phyloP scores from a whole-genome alignment of 1,284 basidiomycete genomes.

The Rhodotorula mucilaginosa region DNA sequence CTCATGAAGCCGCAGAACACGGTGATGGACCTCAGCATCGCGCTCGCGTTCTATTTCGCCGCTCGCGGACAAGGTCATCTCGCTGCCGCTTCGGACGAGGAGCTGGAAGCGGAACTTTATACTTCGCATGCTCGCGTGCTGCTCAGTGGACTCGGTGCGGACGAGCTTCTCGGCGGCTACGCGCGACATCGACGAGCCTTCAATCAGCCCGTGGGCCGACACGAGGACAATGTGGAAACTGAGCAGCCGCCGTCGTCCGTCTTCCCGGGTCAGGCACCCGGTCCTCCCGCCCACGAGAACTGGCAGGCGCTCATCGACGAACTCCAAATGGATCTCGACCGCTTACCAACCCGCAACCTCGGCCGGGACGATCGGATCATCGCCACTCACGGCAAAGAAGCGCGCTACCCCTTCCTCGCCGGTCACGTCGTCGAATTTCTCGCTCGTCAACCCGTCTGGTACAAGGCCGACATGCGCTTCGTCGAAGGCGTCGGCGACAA shows the following conservation, averaged over 20 bases:
- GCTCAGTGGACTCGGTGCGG: conserved; percentile 88
- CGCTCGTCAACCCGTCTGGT: conserved; percentile 68
- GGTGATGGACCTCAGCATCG: conserved; percentile 92
- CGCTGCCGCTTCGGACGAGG: background rate
- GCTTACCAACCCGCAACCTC: conserved; percentile 80
- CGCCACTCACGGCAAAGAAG: conserved; percentile 83
- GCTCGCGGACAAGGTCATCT: conserved; percentile 70
- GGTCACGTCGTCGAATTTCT: conserved; percentile 67
- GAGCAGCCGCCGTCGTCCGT: background rate
- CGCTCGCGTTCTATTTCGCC: conserved; percentile 88
- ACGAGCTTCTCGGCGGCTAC: conserved; percentile 94
- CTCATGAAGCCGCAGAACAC: conserved; percentile 61
- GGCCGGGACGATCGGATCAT: conserved; percentile 91
- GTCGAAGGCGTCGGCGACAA: conserved; percentile 79
- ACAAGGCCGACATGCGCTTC: conserved; percentile 71
- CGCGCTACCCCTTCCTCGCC: conserved; percentile 84
- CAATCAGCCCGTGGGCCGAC: conserved; percentile 15
- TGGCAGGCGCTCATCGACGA: conserved; percentile 79
- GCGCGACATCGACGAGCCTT: conserved; percentile 81
- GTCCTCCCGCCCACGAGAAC: conserved; percentile 43
- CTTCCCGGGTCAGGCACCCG: background rate
- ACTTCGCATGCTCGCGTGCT: conserved; percentile 74
- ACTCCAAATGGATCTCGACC: conserved; percentile 88
- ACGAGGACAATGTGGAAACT: background rate
- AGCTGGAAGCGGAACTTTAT: conserved; percentile 55